Conservation (phyloP, 2,329 filamentous ascomycete species). For the Scedosporium minutisporum region DNA sequence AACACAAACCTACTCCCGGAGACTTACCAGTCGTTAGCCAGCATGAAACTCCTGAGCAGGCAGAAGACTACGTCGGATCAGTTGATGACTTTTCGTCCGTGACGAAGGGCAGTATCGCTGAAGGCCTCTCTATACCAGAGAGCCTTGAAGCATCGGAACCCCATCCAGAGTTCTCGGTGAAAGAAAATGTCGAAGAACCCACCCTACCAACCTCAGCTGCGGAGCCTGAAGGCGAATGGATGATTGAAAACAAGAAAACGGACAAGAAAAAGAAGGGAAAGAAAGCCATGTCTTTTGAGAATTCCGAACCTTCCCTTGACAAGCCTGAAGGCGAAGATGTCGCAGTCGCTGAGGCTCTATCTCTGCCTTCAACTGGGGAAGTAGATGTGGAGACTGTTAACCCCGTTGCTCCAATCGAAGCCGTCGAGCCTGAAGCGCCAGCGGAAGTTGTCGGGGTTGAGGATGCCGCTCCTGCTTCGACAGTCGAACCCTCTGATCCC, state of each 20-base stretch:
- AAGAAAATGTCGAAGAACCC: background rate
- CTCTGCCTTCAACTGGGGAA: background rate
- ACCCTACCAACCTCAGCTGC: background rate
- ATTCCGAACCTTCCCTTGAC: background rate
- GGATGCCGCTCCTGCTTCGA: no score
- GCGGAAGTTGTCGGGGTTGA: no score
- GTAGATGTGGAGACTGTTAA: background rate
- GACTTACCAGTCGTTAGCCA: background rate
- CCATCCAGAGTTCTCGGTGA: background rate
- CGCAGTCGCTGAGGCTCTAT: background rate
- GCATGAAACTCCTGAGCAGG: background rate
- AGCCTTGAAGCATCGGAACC: background rate
- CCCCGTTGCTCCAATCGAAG: background rate
- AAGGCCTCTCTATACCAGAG: background rate
- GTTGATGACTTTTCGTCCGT: background rate
- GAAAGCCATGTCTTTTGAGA: constrained; percentile 9
- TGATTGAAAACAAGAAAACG: background rate
- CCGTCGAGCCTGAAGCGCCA: background rate
- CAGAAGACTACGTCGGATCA: background rate
- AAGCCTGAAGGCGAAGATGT: background rate
- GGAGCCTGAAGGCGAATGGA: background rate
- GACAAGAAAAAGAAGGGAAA: constrained; percentile 8
- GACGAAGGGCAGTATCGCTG: background rate
- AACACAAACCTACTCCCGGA: background rate
- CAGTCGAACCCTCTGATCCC: no score